Percentiles rank a stretch among this genome's conserved stretches.
Conservation (phyloP, 164 flowering plant species). For the Sedum album region DNA sequence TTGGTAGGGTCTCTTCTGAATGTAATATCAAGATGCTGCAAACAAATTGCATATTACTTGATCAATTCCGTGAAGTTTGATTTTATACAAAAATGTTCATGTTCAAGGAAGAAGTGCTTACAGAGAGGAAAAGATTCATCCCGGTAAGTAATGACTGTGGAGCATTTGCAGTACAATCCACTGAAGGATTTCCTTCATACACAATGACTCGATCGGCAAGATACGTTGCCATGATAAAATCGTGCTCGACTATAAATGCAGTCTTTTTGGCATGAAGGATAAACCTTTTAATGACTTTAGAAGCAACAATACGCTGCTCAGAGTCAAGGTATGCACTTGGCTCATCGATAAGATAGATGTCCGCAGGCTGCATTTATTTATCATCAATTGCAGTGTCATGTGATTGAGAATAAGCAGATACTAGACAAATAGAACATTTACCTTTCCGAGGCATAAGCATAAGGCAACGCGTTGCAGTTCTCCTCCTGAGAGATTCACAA, state of each 20-base stretch:
- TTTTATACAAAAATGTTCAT: not conserved
- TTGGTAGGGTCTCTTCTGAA: constrained; percentile 93
- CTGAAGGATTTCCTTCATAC: constrained; percentile 78
- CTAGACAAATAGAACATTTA: constrained; percentile 12
- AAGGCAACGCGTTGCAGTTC: constrained; percentile 98
- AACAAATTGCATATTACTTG: not conserved
- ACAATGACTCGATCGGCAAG: constrained; percentile 93
- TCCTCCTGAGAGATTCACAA: constrained; percentile 97
- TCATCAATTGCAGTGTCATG: not conserved
- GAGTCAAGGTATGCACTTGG: constrained; percentile 99
- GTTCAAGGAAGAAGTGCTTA: constrained; percentile 27
- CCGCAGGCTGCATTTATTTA: constrained; percentile 85
- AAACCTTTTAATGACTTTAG: constrained; percentile 95
- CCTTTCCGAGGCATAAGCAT: constrained; percentile 96
- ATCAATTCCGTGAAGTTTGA: not conserved
- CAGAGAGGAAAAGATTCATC: constrained; percentile 97
- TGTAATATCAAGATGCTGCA: constrained; percentile 89
- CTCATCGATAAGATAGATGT: constrained; percentile 91
- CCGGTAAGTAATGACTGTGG: constrained; percentile 96
- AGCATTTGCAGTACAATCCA: constrained; percentile 81
- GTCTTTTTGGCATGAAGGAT: constrained; percentile 98
- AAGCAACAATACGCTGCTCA: constrained; percentile 98
- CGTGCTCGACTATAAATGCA: constrained; percentile 98
- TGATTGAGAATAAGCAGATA: too few relatives aligned
- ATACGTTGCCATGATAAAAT: constrained; percentile 98